Evolutionary conservation across 306 rosid species (phyloP), one percentile per base, ranked within the genome.

Genomic region (Glycyrrhiza uralensis): DNA sequence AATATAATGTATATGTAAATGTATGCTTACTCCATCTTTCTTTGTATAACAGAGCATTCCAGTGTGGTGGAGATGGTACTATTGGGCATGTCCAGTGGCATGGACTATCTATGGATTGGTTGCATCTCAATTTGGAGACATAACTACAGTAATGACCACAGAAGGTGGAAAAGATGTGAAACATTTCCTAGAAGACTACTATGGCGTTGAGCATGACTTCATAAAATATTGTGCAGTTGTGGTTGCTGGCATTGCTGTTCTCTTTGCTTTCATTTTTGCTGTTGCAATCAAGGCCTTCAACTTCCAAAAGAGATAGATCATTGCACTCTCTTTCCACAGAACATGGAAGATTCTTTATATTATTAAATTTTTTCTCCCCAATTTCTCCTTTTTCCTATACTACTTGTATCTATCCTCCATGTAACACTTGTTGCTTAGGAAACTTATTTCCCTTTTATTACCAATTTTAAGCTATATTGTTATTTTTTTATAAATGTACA

Each of bases 51-150:
- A 50, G 79, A 69, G 22, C 29, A 80, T 80, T 4, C 77, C 97
- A 0, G 36, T 87, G 4, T 91, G 97, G 96, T 91, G 96, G 97
- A 82, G 84, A 55, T 91, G 96, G 97, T 91, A 88, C 72, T 86
- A 88, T 22, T 88, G 97, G 96, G 74, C 57, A 3, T 85, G 96
- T 57, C 97, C 97, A 1, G 78, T 88, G 20, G 89, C 89, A 3
- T 89, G 96, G 97, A 91, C 83, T 3, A 38, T 89, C 36, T 89
- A 91, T 57, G 96, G 97, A 77, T 69, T 91, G 83, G 39, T 87
- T 51, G 88, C 72, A 68, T 89, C 97, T 38, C 93, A 91, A 54
- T 91, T 69, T 47, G 87, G 80, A 67, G 87, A 87, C 13, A 3
- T 69, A 3, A 41, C 14, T 3, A 41, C 55, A 0, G 0, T 5